Percentiles rank a stretch among this genome's conserved stretches.
Evolutionary conservation across 1,284 basidiomycete genomes (phyloP).

Genomic region (Tylopilus sp.): DNA sequence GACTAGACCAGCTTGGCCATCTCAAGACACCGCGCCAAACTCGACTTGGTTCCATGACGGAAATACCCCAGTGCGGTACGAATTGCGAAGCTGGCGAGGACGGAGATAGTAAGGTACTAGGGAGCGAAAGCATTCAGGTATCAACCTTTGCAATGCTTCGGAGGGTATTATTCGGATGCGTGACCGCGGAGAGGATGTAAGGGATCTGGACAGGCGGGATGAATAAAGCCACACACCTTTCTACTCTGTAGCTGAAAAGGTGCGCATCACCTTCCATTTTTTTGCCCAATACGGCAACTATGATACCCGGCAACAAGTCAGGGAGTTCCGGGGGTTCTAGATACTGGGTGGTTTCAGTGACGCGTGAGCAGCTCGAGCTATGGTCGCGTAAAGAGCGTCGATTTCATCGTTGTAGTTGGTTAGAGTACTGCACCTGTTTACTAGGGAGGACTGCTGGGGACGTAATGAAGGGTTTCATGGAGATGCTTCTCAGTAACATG

Average conservation of each 20-base stretch:
- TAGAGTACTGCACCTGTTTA: slow-evolving; percentile 15
- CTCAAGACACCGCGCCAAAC: slow-evolving; percentile 12
- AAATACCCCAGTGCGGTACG: slow-evolving; percentile 11
- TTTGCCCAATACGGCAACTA: slow-evolving; percentile 11
- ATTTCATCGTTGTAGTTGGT: slow-evolving; percentile 14
- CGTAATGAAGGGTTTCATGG: slow-evolving; percentile 16
- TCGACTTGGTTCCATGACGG: slow-evolving; percentile 10
- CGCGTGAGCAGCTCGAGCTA: background rate
- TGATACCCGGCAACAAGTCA: slow-evolving; percentile 13
- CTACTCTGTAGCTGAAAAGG: slow-evolving; percentile 11
- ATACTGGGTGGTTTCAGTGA: slow-evolving; percentile 14
- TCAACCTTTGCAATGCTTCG: slow-evolving; percentile 17
- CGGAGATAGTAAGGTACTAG: slow-evolving; percentile 33
- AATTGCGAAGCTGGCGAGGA: slow-evolving; percentile 23
- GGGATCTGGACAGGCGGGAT: background rate
- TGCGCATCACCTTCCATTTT: slow-evolving; percentile 11
- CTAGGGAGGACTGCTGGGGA: background rate
- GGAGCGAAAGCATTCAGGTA: slow-evolving; percentile 34
- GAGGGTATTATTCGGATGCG: slow-evolving; percentile 39
- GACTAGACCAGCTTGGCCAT: slow-evolving; percentile 13
- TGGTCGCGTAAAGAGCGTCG: slow-evolving; percentile 10
- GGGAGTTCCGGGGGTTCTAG: slow-evolving; percentile 15
- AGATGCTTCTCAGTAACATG: background rate
- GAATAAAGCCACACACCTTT: slow-evolving; percentile 9
- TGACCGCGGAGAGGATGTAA: slow-evolving; percentile 26